Base-by-base conservation (phyloP, 2,329 filamentous ascomycete genomes). In the Botrytis aclada region DNA sequence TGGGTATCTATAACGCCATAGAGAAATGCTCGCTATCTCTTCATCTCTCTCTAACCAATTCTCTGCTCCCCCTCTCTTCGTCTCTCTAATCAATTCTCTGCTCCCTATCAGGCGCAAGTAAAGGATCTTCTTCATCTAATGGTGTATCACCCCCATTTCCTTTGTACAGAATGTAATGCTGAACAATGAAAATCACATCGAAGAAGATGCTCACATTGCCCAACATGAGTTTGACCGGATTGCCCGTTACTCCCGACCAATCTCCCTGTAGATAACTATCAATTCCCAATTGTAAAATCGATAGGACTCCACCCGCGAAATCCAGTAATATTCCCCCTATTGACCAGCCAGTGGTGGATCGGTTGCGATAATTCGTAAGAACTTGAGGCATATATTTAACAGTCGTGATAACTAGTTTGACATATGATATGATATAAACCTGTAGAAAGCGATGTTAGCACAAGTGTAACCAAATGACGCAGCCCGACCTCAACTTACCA, bases 381-480 rank as follows among this genome's bases (percentile, higher is more conserved):
- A 93, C 89, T 85, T 97, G 94, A 8, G 96, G 96, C 64, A 93
- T 90, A 83, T 98, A 98, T 84, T 99, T 99, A 83, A 97, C 88
- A 39, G 98, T 84, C 0, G 95, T 97, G 76, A 97, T 89, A 71
- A 95, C 82, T 47, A 99, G 86, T 84, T 99, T 99, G 80, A 97
- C 91, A 81, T 97, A 97, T 60, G 93, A 93, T 45, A 97, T 84
- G 20, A 92, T 88, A 79, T 90, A 90, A 66, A 89, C 76, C 78
- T 80, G 72, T 70, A 73, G 25, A 73, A 47, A 37, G 47, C 34
- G 37, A 58, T 41, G 41, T 45, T 37, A 56, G n/a, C n/a, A 32
- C 32, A 58, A 45, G 41, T 60, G 16, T 39, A 47, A 70, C 29
- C 34, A 25, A 1, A 60, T 32, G 37, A 60, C 56, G 45, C 47